Evolutionary conservation across 176 grass and related monocot species (phyloP).

Genomic region (Triticum turgidum): DNA sequence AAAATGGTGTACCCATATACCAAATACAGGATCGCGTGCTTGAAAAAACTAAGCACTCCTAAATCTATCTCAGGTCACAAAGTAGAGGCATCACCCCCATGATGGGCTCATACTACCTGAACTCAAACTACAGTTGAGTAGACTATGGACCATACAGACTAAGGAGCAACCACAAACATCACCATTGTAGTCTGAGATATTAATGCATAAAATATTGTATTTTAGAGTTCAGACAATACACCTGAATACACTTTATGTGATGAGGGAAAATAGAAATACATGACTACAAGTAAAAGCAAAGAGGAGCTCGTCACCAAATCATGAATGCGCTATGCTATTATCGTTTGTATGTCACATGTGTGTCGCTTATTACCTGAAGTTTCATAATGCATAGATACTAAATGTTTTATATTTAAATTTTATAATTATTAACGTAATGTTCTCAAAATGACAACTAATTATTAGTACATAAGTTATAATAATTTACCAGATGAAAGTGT

Average conservation of each 20-base stretch:
- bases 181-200: background rate
- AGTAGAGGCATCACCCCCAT: background rate
- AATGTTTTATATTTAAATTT: no score
- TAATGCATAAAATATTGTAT: background rate
- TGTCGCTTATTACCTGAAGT: no score
- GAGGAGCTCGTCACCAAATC: background rate
- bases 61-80: background rate
- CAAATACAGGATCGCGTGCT: background rate
- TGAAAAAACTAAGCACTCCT: background rate
- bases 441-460: no score
- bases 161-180: conserved; percentile 12
- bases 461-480: no score
- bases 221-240: background rate
- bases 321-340: no score
- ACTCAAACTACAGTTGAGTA: background rate
- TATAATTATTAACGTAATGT: no score
- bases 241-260: conserved; percentile 79
- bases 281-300: conserved; percentile 26
- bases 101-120: background rate
- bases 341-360: no score
- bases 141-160: background rate
- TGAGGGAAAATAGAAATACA: conserved; percentile 73
- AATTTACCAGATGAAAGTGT: no score
- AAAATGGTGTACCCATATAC: conserved; percentile 1
- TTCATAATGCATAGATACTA: no score